Evolutionary conservation across 2,329 filamentous ascomycete genomes (phyloP).

Genomic region (Pseudogymnoascus sp.): DNA sequence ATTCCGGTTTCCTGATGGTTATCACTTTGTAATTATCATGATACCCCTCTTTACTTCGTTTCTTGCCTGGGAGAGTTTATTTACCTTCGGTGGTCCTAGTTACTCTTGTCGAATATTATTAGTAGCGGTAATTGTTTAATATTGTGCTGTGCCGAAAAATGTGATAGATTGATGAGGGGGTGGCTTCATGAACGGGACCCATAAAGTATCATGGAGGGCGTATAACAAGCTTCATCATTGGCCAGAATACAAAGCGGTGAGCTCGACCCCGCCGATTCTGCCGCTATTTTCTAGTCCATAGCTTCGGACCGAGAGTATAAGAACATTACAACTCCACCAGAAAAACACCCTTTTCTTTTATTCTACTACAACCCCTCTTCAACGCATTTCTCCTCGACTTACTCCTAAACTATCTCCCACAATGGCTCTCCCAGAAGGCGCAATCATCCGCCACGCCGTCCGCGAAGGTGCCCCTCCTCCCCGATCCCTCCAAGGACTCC

Average conservation of each 20-base stretch:
- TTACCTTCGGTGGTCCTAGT: not conserved
- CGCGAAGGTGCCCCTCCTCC: conserved; percentile 41
- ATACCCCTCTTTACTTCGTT: conserved; percentile 4
- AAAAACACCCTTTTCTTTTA: not conserved
- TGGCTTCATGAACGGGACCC: not conserved
- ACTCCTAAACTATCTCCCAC: not conserved
- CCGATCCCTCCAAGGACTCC: conserved; percentile 3
- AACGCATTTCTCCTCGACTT: not conserved
- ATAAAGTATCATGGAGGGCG: conserved; percentile 3
- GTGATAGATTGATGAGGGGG: not conserved
- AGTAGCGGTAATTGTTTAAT: not conserved
- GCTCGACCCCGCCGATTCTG: not conserved
- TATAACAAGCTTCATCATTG: not conserved
- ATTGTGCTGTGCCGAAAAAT: not conserved
- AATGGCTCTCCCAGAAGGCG: conserved; percentile 14
- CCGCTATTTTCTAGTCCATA: not conserved
- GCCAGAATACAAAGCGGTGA: not conserved
- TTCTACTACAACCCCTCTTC: not conserved
- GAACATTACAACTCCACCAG: not conserved
- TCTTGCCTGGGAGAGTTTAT: not conserved
- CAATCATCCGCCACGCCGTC: conserved; percentile 46
- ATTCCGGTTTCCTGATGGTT: not conserved
- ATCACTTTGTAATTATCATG: conserved; percentile 8
- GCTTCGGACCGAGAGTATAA: not conserved
- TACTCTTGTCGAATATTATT: conserved; percentile 1